Evolutionary conservation across 345 rosid species (phyloP).

Genomic region (Hibiscus syriacus): DNA sequence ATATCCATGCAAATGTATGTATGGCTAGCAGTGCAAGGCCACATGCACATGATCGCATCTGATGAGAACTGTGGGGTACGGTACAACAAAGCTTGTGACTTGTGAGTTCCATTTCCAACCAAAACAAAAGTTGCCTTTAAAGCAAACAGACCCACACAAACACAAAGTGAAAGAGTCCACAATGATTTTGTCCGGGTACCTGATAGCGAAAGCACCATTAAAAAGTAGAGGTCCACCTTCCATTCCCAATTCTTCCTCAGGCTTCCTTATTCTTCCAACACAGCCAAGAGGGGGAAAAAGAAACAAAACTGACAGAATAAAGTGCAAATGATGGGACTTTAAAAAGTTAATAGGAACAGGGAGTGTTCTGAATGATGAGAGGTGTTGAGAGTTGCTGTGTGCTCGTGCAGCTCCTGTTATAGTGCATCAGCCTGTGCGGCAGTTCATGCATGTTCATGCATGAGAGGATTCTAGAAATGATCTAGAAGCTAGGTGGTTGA

Average conservation of each 20-base stretch:
- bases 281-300: neutral
- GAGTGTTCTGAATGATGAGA: neutral
- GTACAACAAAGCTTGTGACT: no score
- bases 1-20: neutral
- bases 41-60: neutral
- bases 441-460: no score
- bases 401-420: no score
- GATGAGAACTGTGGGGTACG: no score
- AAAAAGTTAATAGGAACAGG: neutral
- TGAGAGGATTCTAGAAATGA: no score
- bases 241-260: constrained; percentile 12
- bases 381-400: no score
- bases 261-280: constrained; percentile 15
- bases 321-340: neutral
- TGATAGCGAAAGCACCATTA: constrained; percentile 12
- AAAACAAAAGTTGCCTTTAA: no score
- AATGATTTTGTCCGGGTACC: constrained; percentile 19
- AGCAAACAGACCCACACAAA: constrained; percentile 11
- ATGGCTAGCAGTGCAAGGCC: neutral
- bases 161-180: neutral
- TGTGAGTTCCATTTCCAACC: no score
- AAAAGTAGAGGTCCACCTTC: constrained; percentile 15
- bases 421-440: no score
- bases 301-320: neutral
- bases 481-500: no score